Evolutionary conservation across 306 rosid species (phyloP).

Genomic region (Phaseolus lunatus): DNA sequence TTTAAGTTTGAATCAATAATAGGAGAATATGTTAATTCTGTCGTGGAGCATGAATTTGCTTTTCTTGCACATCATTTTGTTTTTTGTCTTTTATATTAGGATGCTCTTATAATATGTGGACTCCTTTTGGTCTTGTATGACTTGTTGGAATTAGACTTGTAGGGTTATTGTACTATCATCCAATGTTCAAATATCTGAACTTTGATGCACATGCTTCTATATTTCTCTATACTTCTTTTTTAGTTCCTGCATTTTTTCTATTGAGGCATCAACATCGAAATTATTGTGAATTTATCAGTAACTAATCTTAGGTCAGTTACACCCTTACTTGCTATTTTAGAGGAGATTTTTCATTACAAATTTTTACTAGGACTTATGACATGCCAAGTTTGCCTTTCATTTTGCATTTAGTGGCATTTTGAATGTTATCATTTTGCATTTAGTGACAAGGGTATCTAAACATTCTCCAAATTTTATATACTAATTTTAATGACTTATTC

Average conservation of each 20-base stretch:
- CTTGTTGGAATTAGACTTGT: not conserved
- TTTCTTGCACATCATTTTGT: not conserved
- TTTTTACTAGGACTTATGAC: constrained; percentile 13
- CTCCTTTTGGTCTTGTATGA: constrained; percentile 4
- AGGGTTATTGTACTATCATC: not conserved
- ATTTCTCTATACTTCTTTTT: not conserved
- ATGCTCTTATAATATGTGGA: not conserved
- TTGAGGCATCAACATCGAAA: constrained; percentile 2
- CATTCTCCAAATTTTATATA: constrained; percentile 10
- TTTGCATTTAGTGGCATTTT: constrained; percentile 30
- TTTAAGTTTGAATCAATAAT: not conserved
- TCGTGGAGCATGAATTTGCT: not conserved
- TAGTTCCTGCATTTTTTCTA: not conserved
- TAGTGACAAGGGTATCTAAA: constrained; percentile 26
- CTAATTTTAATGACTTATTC: constrained; percentile 30
- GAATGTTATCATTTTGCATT: constrained; percentile 28
- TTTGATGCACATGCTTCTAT: not conserved
- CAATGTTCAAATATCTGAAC: constrained; percentile 8
- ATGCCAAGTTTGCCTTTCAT: constrained; percentile 24
- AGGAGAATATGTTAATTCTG: constrained; percentile 12
- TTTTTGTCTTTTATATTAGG: too few species aligned
- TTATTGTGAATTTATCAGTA: constrained; percentile 13
- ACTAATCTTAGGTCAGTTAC: not conserved
- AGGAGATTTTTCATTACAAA: not conserved
- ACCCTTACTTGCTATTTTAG: not conserved